Conservation (phyloP, 768 basidiomycete species). For the Suillus decipiens region DNA sequence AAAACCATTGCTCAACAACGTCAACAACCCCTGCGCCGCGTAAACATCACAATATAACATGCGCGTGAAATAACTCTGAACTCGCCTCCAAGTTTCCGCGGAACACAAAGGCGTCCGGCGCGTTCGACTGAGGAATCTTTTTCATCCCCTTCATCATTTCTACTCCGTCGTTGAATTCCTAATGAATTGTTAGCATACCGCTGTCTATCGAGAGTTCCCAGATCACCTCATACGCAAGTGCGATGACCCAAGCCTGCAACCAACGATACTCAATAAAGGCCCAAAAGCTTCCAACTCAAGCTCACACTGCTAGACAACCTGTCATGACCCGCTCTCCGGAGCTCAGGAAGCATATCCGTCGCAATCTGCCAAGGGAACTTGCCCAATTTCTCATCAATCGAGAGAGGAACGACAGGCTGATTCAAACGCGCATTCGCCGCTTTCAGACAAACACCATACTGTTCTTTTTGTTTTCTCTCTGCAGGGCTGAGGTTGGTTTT, state of each 20-base stretch:
- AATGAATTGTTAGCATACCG: not conserved
- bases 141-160: slow-evolving; percentile 11
- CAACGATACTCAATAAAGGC: not conserved
- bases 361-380: slow-evolving; percentile 15
- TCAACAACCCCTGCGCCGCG: slow-evolving; percentile 21
- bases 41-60: not conserved
- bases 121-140: not conserved
- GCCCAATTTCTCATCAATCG: not conserved
- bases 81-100: not conserved
- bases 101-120: not conserved
- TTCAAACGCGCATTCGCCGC: slow-evolving; percentile 21
- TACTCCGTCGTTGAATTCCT: slow-evolving; percentile 16
- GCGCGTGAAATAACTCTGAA: not conserved
- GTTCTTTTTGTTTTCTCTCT: slow-evolving; percentile 37
- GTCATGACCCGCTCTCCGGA: not conserved
- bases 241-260: slow-evolving; percentile 24
- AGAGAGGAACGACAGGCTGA: not conserved
- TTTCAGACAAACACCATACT: slow-evolving; percentile 35
- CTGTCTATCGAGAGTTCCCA: not conserved
- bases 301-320: slow-evolving; percentile 13
- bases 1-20: slow-evolving; percentile 25
- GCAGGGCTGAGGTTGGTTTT: slow-evolving; percentile 29
- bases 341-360: slow-evolving; percentile 12
- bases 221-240: slow-evolving; percentile 17
- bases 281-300: not conserved